These are phyloP conservation scores for Solanum lignicaule DNA, from an alignment of 257 asterid species.

Conservation along the genomic window DNA sequence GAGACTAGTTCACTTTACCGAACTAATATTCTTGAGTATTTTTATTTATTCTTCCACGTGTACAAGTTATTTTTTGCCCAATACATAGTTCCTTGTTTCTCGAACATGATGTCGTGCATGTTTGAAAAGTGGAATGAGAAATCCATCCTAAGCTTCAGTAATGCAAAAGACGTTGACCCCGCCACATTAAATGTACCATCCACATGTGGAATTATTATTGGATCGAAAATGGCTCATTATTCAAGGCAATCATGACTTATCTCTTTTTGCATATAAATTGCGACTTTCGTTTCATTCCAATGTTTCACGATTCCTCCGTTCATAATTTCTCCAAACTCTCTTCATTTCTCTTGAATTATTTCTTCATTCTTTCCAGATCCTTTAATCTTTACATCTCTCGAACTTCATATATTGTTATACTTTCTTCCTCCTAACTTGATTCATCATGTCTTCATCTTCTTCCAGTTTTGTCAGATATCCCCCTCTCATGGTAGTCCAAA, in stretches of 20 bases:
- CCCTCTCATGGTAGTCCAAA: not conserved
- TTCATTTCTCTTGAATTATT: not conserved
- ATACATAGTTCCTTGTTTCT: not conserved
- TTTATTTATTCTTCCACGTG: too few relatives aligned
- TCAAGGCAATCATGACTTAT: not conserved
- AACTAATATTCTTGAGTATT: not conserved
- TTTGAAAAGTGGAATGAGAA: too few relatives aligned
- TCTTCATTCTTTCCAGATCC: not conserved
- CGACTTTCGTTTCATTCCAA: too few relatives aligned
- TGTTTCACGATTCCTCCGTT: not conserved
- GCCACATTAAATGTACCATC: not conserved
- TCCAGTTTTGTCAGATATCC: not conserved
- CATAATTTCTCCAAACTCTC: not conserved
- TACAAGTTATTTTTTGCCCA: not conserved
- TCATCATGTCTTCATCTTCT: not conserved
- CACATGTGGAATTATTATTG: not conserved
- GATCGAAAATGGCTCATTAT: not conserved
- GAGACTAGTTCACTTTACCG: not conserved
- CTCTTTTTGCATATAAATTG: not conserved
- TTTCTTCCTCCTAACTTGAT: too few relatives aligned
- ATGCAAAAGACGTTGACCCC: too few relatives aligned
- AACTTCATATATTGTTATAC: not conserved
- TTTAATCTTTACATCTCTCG: not conserved
- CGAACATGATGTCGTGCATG: not conserved
- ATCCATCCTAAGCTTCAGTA: not conserved